Conservation (phyloP, 2,329 filamentous ascomycete genomes). For the Xylaria sp. region DNA sequence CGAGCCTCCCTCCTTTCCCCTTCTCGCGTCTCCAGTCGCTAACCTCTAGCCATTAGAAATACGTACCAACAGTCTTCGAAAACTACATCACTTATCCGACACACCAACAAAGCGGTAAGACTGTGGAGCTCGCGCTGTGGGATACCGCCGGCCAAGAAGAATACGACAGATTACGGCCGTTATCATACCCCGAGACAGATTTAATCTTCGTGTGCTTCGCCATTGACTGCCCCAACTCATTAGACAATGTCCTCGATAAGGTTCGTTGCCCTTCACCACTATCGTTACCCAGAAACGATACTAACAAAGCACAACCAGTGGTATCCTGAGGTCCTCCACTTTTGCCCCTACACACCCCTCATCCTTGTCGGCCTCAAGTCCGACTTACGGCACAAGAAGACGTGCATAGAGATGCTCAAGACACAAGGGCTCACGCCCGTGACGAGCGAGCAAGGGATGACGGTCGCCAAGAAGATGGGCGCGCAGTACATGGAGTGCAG, state of each 20-base stretch:
- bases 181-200: conserved; percentile 98
- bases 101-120: conserved; percentile 87
- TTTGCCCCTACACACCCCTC: conserved; percentile 95
- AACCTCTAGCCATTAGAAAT: conserved; percentile 72
- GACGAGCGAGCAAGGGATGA: conserved; percentile 85
- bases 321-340: conserved; percentile 99
- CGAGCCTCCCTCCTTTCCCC: not conserved
- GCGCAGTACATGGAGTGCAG: conserved; percentile 98
- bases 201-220: conserved; percentile 98
- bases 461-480: conserved; percentile 90
- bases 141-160: conserved; percentile 98
- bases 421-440: conserved; percentile 96
- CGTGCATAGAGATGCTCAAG: conserved; percentile 98
- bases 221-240: conserved; percentile 96
- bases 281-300: not conserved
- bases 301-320: conserved; percentile 57
- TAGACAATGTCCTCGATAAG: conserved; percentile 99
- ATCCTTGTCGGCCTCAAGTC: conserved; percentile 97
- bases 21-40: not conserved
- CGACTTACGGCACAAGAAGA: conserved; percentile 92
- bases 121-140: conserved; percentile 95
- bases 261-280: conserved; percentile 57
- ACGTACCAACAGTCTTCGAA: conserved; percentile 98
- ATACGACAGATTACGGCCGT: conserved; percentile 92
- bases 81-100: conserved; percentile 99